Base-by-base conservation (phyloP, 345 rosid genomes). In the Brassica cretica region DNA sequence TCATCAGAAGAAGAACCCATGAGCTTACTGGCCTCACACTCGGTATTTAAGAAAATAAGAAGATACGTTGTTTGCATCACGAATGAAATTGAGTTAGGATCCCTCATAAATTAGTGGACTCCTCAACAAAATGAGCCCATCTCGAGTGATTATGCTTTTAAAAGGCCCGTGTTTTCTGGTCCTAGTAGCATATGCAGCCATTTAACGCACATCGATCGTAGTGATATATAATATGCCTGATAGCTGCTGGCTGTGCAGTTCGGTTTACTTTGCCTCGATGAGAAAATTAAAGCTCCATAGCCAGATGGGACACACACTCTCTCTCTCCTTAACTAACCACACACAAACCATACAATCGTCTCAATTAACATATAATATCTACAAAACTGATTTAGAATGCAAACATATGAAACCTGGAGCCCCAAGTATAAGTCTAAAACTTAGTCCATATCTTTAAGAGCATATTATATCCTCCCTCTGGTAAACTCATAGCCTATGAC, bases 71-170 rank as follows among this genome's bases (percentile, higher is more conserved):
- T 35, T 35, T 39, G 10, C 10, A 39, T 10, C 46, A 39, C 10
- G 1, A 10, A 39, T 9, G 4, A 39, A 39, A 39, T 39, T 39
- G 10, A 35, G 25, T 62, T 41, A 24, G 10, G 2, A 16, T 5
- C 1, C 21, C 9, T 29, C 72, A 88, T 5, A 86, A 68, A 25
- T 46, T 15, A 46, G 15, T 46, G 53, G 53, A 14, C 53, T 37
- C 9, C 8, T 46, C 14, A 46, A 12, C 49, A 41, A 4, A 46
- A 46, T 4, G 5, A 14, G 49, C 53, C 53, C 53, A 46, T 46
- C 15, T 46, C 53, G 53, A 46, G 14, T 46, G 53, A 46, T 2
- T 39, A 10, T 39, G 12, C 46, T 39, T 39, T 39, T 39, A 39
- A 10, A 39, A 39, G 46, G 46, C 46, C 44, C 46, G 12, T 39